Evolutionary conservation across 2,329 filamentous ascomycete species (phyloP).

Genomic region (Botrytis cinerea): DNA sequence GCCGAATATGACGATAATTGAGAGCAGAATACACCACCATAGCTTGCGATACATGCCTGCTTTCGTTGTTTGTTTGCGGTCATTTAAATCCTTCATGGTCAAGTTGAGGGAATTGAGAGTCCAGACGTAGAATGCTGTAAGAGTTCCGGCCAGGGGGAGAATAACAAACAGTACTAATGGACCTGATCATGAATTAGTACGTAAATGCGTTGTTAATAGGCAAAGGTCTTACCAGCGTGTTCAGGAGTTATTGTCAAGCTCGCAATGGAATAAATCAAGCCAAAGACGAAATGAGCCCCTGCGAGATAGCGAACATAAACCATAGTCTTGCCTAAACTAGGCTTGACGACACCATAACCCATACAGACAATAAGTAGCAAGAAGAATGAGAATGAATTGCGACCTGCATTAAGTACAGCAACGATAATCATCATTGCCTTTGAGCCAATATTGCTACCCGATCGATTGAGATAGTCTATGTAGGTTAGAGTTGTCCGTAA

Average conservation of each 20-base stretch:
- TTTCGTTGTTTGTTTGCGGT: slow-evolving; percentile 92
- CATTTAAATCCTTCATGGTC: slow-evolving; percentile 93
- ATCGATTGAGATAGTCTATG: slow-evolving; percentile 84
- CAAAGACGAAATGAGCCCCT: slow-evolving; percentile 91
- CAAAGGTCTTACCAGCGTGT: slow-evolving; percentile 60
- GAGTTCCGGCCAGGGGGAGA: slow-evolving; percentile 82
- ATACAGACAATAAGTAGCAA: slow-evolving; percentile 97
- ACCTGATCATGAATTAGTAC: slow-evolving; percentile 49
- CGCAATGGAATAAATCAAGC: slow-evolving; percentile 87
- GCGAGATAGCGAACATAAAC: slow-evolving; percentile 89
- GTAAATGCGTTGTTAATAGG: not conserved
- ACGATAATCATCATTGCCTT: slow-evolving; percentile 89
- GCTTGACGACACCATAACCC: slow-evolving; percentile 98
- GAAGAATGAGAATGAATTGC: slow-evolving; percentile 99
- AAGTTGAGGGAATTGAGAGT: slow-evolving; percentile 92
- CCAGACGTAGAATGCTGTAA: slow-evolving; percentile 98
- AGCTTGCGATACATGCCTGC: slow-evolving; percentile 96
- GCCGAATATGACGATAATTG: slow-evolving; percentile 91
- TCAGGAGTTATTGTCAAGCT: slow-evolving; percentile 89
- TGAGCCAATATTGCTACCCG: slow-evolving; percentile 79
- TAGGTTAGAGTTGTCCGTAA: slow-evolving; percentile 42
- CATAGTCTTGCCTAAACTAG: slow-evolving; percentile 89
- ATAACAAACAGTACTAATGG: slow-evolving; percentile 92
- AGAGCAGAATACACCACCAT: slow-evolving; percentile 95
- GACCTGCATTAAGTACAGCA: slow-evolving; percentile 87